A percentile compares a stretch with the other conserved stretches of the same genome.
Evolutionary conservation across 352 stramenopile species (phyloP).

Genomic region (Blastocystis sp.): DNA sequence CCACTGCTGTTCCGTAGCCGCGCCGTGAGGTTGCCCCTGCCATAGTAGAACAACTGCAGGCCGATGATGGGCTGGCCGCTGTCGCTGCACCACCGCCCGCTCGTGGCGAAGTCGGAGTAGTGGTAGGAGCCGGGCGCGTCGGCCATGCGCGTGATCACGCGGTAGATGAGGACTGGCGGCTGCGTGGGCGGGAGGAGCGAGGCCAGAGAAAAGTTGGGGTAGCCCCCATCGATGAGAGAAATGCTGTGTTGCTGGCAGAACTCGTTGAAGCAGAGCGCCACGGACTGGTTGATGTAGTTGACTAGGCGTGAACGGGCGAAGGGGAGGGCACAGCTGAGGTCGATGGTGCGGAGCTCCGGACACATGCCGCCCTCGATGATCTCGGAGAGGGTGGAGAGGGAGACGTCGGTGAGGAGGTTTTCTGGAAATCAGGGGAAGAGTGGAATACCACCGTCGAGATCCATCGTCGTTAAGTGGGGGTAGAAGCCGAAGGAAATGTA

Average conservation of each 20-base stretch:
- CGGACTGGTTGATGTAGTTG: conserved; percentile 52
- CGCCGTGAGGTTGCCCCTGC: conserved; percentile 13
- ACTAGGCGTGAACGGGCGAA: background rate
- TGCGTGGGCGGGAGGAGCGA: background rate
- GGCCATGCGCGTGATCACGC: background rate
- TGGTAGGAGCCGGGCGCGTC: background rate
- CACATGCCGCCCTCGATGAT: conserved; percentile 26
- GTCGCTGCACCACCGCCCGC: background rate
- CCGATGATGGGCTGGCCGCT: conserved; percentile 15
- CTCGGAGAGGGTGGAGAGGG: conserved; percentile 16
- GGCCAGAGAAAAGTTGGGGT: conserved; percentile 30
- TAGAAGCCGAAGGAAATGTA: conserved; percentile 52
- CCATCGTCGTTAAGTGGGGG: conserved; percentile 15
- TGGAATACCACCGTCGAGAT: background rate
- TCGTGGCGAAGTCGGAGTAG: conserved; percentile 28
- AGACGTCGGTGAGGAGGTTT: conserved; percentile 42
- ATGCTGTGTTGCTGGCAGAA: conserved; percentile 38
- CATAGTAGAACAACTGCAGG: conserved; percentile 61
- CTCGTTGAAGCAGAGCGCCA: conserved; percentile 13
- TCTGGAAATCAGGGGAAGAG: background rate
- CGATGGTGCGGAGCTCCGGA: conserved; percentile 17
- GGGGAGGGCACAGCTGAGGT: background rate
- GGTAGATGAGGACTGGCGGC: conserved; percentile 5
- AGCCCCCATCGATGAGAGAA: background rate
- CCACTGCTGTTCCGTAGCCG: background rate